Base-by-base conservation (phyloP, 768 basidiomycete genomes). In the Leccinum olivaceopallidum region DNA sequence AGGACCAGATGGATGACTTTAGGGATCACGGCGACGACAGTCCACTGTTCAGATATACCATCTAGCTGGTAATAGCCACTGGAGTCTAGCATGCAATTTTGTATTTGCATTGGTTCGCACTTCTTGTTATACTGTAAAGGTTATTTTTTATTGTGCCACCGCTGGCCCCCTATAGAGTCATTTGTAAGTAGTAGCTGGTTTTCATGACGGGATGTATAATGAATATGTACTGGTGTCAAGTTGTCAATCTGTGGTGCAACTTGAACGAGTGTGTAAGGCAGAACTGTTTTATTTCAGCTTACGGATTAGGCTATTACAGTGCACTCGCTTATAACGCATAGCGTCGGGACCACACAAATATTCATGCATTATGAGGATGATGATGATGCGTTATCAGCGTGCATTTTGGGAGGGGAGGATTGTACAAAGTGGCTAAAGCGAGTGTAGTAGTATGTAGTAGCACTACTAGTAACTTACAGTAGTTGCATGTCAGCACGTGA, bases 1-100 rank as follows among this genome's bases (percentile, higher is more conserved):
- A 73, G 5, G 76, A 70, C 28, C 70, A 71, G 32, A 67, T 65
- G 36, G 71, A 72, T 13, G 76, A 81, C 37, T 85, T 80, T 57
- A 69, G 61, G 24, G 74, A 82, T 3, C 66, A 80, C 60, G 85
- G 83, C 4, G 82, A 82, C 63, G 76, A 79, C 55, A 82, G 81
- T 51, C 85, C 85, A 28, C 67, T 86, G 52, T 86, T 84, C 75
- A 78, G 81, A 79, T 74, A 72, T 8, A 55, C 65, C 2, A 47
- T 70, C 13, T 72, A 64, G 58, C 30, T 50, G 12, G 18, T 4
- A 49, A 22, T 22, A 24, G 32, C 28, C 20, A 9, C 32, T 6
- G 10, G 22, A n/a, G 42, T 26, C 22, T 50, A 0, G 13, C 13
- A 22, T 16, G 49, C 13, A 13, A 26, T 26, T 49, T 24, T 24